phyloP scores from a whole-genome alignment of 2,329 filamentous ascomycete species.

The Cordyceps fumosorosea region DNA sequence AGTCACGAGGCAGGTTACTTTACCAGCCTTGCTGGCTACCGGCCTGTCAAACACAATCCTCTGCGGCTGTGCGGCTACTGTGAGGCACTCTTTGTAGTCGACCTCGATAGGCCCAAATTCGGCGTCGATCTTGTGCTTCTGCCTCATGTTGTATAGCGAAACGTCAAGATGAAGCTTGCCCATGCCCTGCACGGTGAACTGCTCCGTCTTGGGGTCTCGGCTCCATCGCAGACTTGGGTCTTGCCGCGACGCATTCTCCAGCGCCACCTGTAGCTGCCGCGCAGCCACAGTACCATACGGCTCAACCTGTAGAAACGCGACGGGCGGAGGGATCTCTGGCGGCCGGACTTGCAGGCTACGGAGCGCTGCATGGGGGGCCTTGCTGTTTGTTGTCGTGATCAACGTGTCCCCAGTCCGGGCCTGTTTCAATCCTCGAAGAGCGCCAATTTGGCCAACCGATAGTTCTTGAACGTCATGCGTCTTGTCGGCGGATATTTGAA shows the following conservation, averaged over 20 bases:
- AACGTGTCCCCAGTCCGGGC: constrained; percentile 93
- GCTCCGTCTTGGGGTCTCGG: constrained; percentile 81
- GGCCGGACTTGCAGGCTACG: constrained; percentile 76
- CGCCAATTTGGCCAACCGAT: constrained; percentile 83
- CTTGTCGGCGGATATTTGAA: constrained; percentile 86
- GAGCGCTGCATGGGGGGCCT: constrained; percentile 60
- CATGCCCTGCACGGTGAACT: constrained; percentile 93
- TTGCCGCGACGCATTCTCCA: constrained; percentile 76
- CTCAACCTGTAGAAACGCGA: constrained; percentile 94
- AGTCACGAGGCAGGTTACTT: constrained; percentile 64
- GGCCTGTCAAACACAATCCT: constrained; percentile 67
- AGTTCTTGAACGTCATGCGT: constrained; percentile 79
- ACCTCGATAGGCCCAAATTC: constrained; percentile 89
- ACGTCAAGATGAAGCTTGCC: constrained; percentile 94
- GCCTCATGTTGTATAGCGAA: constrained; percentile 77
- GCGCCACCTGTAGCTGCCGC: constrained; percentile 68
- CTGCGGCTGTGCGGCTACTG: constrained; percentile 47
- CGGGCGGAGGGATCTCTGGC: constrained; percentile 83
- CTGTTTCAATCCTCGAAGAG: constrained; percentile 81
- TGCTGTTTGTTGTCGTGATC: constrained; percentile 59
- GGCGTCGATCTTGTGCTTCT: constrained; percentile 82
- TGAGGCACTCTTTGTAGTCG: constrained; percentile 82
- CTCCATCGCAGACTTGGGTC: constrained; percentile 86
- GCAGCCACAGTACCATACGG: constrained; percentile 70
- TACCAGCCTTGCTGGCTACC: constrained; percentile 72